These are phyloP conservation scores for Gyromitra esculenta DNA, from an alignment of 2,329 filamentous ascomycete genomes.

Conservation along the genomic window DNA sequence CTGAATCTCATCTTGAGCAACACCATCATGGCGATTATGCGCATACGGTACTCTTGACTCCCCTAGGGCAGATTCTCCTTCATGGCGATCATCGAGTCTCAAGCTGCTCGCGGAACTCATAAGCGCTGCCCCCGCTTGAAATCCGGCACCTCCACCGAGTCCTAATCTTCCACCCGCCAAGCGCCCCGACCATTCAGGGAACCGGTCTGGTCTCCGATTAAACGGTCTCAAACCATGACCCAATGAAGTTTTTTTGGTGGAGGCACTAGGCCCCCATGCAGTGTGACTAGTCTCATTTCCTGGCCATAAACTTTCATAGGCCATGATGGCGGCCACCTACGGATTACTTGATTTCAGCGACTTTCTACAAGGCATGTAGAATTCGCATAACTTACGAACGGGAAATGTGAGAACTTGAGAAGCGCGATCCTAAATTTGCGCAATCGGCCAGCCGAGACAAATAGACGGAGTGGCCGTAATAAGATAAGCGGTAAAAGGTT, in stretches of 20 bases:
- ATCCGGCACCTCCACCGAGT: conserved; percentile 47
- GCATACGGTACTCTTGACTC: conserved; percentile 31
- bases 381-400: conserved; percentile 53
- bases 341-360: conserved; percentile 46
- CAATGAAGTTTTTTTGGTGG: conserved; percentile 39
- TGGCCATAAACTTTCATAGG: conserved; percentile 51
- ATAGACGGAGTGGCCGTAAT: conserved; percentile 76
- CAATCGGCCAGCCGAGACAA: conserved; percentile 72
- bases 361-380: not conserved
- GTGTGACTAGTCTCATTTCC: conserved; percentile 51
- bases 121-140: conserved; percentile 49
- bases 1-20: conserved; percentile 44
- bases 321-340: conserved; percentile 54
- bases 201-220: conserved; percentile 50
- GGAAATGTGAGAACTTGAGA: conserved; percentile 58
- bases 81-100: conserved; percentile 46
- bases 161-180: conserved; percentile 51
- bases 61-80: conserved; percentile 39
- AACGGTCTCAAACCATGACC: conserved; percentile 46
- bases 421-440: conserved; percentile 61
- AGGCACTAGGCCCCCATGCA: conserved; percentile 48
- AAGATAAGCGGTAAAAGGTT: conserved; percentile 78
- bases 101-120: conserved; percentile 52
- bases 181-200: conserved; percentile 51
- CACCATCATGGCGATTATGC: conserved; percentile 47